These are phyloP conservation scores for Ceratocystis diversiconidia DNA, from an alignment of 2,329 filamentous ascomycete species.

Conservation along the genomic window DNA sequence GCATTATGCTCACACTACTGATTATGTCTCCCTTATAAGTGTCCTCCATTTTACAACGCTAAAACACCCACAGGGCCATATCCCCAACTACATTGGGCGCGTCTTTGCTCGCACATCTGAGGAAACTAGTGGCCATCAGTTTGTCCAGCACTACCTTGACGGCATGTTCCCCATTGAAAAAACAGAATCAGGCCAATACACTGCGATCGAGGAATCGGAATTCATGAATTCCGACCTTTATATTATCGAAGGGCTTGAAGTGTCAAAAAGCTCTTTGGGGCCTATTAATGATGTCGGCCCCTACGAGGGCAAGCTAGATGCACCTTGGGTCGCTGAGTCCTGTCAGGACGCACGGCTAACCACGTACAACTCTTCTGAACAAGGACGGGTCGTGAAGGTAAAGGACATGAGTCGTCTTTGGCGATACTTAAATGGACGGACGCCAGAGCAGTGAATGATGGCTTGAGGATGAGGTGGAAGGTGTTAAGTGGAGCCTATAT, in stretches of 20 bases:
- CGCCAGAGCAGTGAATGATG: slow-evolving; percentile 30
- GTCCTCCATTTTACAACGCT: slow-evolving; percentile 49
- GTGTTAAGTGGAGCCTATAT: too few relatives aligned
- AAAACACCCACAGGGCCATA: slow-evolving; percentile 30
- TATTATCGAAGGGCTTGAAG: slow-evolving; percentile 29
- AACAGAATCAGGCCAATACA: slow-evolving; percentile 31
- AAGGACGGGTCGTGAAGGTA: slow-evolving; percentile 31
- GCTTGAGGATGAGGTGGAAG: too few relatives aligned
- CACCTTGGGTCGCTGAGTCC: slow-evolving; percentile 14
- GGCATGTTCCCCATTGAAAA: slow-evolving; percentile 43
- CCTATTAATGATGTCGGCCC: slow-evolving; percentile 25
- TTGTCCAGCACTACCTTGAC: slow-evolving; percentile 48
- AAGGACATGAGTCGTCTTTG: slow-evolving; percentile 48
- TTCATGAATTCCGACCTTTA: slow-evolving; percentile 48
- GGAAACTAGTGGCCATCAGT: slow-evolving; percentile 40
- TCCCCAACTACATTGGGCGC: slow-evolving; percentile 47
- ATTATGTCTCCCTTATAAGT: slow-evolving; percentile 63
- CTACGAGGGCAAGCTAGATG: slow-evolving; percentile 25
- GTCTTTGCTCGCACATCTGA: slow-evolving; percentile 41
- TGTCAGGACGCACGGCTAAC: neutral
- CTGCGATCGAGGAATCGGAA: slow-evolving; percentile 35
- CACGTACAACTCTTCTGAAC: neutral
- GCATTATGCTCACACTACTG: slow-evolving; percentile 61
- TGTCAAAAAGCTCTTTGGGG: slow-evolving; percentile 17
- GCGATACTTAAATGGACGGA: slow-evolving; percentile 46